A percentile compares a stretch with the other conserved stretches of the same genome.
phyloP scores from a whole-genome alignment of 2,329 filamentous ascomycete species.

The Ophiostoma sp. region DNA sequence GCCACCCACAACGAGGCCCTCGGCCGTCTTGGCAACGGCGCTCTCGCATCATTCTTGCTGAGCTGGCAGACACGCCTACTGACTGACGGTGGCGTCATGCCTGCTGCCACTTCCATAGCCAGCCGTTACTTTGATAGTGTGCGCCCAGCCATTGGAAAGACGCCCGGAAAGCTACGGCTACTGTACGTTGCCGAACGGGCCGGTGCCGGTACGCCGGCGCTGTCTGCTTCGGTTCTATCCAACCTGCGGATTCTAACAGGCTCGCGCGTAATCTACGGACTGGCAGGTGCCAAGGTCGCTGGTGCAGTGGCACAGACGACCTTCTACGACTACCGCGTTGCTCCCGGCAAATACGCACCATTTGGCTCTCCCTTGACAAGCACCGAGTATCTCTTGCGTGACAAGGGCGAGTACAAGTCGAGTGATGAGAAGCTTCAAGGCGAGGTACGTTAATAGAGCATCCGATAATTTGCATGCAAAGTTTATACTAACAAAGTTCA shows the following conservation, averaged over 20 bases:
- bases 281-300: slow-evolving; percentile 76
- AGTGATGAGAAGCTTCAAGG: slow-evolving; percentile 58
- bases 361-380: slow-evolving; percentile 79
- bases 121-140: slow-evolving; percentile 56
- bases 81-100: slow-evolving; percentile 66
- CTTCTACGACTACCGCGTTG: slow-evolving; percentile 42
- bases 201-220: slow-evolving; percentile 54
- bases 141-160: slow-evolving; percentile 53
- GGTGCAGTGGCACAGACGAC: slow-evolving; percentile 78
- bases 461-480: not conserved
- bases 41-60: slow-evolving; percentile 62
- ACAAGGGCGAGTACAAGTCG: slow-evolving; percentile 55
- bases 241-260: slow-evolving; percentile 77
- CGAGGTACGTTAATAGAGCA: slow-evolving; percentile 43
- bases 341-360: slow-evolving; percentile 48
- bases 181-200: slow-evolving; percentile 72
- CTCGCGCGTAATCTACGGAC: slow-evolving; percentile 75
- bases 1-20: slow-evolving; percentile 60
- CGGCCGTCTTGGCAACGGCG: slow-evolving; percentile 41
- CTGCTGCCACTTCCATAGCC: slow-evolving; percentile 55
- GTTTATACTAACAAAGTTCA: slow-evolving; percentile 33
- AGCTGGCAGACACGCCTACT: slow-evolving; percentile 66
- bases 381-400: slow-evolving; percentile 69
- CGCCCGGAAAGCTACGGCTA: slow-evolving; percentile 70
- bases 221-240: slow-evolving; percentile 66